Evolutionary conservation across 2,329 filamentous ascomycete genomes (phyloP), one percentile per base, ranked within the genome.

Genomic region (Alternaria hordeiaustralica): DNA sequence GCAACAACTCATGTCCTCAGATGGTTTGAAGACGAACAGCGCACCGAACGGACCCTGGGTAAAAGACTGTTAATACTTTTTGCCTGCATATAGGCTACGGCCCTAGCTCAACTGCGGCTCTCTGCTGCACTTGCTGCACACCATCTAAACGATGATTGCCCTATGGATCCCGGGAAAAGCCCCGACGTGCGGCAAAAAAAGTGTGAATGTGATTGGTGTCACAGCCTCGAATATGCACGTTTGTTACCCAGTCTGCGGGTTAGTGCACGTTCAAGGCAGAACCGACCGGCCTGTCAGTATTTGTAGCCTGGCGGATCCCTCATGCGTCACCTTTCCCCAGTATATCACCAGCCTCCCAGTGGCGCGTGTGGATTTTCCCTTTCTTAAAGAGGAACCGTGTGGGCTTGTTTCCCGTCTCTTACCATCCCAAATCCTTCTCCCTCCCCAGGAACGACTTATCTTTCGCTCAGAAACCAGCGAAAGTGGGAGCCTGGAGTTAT

Each of bases 121-220:
- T 53, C 26, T 46, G 36, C 43, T 53, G 50, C 49, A 53, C 30
- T 8, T 41, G 36, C 36, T 41, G 36, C 36, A 41, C 36, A 53
- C 49, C 13, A 41, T 53, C 28, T 41, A 58, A 58, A 21, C 45
- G 20, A 58, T 33, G 33, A 44, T 57, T 26, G 46, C 58, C 59
- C 47, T 47, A 44, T 61, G 49, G 28, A 23, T 57, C 62, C 64
- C 33, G 36, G 23, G 21, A 41, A 44, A 28, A 28, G 30, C 15
- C 71, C 49, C 36, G 36, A 41, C 36, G 4, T 41, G 36, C 36
- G 36, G 61, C 53, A 30, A 30, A 62, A 45, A 23, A 50, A 28
- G 28, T 60, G 46, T 33, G 44, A 26, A 41, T 58, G 50, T 75
- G 73, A 76, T 77, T 78, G 72, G 72, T 66, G 65, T 61, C 23